phyloP scores from a whole-genome alignment of 768 basidiomycete species.

The Suillus placidus region DNA sequence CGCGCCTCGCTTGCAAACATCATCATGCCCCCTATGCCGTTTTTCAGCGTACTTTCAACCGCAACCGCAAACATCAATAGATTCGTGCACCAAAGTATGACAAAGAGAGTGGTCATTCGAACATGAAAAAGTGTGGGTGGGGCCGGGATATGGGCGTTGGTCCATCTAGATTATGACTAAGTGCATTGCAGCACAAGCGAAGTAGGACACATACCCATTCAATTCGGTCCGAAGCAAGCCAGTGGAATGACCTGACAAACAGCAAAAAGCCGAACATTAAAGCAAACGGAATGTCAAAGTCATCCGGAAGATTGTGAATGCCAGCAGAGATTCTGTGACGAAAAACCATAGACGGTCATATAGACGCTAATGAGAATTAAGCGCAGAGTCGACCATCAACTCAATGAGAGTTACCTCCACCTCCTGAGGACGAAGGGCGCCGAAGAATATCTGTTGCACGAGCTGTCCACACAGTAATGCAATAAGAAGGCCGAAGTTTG shows the following conservation, averaged over 20 bases:
- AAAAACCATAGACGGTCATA: slow-evolving; percentile 98
- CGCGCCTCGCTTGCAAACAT: slow-evolving; percentile 92
- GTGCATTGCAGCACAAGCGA: slow-evolving; percentile 7
- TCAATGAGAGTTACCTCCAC: slow-evolving; percentile 68
- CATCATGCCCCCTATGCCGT: slow-evolving; percentile 89
- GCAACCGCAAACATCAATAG: slow-evolving; percentile 77
- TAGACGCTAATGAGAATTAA: slow-evolving; percentile 63
- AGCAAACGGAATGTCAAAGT: slow-evolving; percentile 90
- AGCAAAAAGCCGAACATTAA: slow-evolving; percentile 94
- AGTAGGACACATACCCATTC: slow-evolving; percentile 76
- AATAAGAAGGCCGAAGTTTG: slow-evolving; percentile 85
- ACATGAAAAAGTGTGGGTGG: slow-evolving; percentile 83
- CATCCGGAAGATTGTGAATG: slow-evolving; percentile 98
- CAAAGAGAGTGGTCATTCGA: slow-evolving; percentile 74
- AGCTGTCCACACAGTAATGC: slow-evolving; percentile 75
- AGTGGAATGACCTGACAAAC: slow-evolving; percentile 97
- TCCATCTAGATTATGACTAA: slow-evolving; percentile 81
- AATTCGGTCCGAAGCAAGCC: slow-evolving; percentile 92
- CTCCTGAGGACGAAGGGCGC: slow-evolving; percentile 81
- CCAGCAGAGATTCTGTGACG: slow-evolving; percentile 93
- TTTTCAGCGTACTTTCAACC: slow-evolving; percentile 74
- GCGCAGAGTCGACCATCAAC: neutral
- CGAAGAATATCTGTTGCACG: slow-evolving; percentile 90
- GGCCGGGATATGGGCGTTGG: slow-evolving; percentile 87
- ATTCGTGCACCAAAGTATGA: slow-evolving; percentile 76